These are phyloP conservation scores for Akanthomyces muscarius DNA, from an alignment of 2,329 filamentous ascomycete genomes.

Conservation along the genomic window DNA sequence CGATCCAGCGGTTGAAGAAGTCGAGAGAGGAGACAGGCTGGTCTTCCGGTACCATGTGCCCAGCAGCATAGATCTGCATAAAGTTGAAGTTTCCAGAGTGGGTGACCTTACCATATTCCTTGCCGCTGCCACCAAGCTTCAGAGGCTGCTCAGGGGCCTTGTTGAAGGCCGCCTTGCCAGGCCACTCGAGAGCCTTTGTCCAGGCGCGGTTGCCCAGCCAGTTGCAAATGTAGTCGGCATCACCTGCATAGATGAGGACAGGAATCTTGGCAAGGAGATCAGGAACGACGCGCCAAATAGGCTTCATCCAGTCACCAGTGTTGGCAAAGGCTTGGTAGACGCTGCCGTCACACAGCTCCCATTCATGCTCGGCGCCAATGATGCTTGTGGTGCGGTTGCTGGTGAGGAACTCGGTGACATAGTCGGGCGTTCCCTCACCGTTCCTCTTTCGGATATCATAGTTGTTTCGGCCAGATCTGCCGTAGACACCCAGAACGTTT, in stretches of 20 bases:
- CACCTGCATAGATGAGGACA: constrained; percentile 88
- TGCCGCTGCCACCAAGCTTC: constrained; percentile 45
- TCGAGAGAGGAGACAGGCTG: constrained; percentile 18
- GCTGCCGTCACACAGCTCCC: constrained; percentile 96
- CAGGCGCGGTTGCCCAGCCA: constrained; percentile 98
- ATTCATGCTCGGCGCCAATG: constrained; percentile 87
- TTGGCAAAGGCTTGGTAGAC: constrained; percentile 98
- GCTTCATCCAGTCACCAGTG: constrained; percentile 98
- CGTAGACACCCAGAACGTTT: constrained; percentile 87
- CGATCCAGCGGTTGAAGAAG: constrained; percentile 21
- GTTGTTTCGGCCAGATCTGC: constrained; percentile 85
- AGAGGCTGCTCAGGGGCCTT: constrained; percentile 67
- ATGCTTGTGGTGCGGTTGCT: constrained; percentile 75
- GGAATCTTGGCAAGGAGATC: constrained; percentile 85
- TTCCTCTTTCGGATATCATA: constrained; percentile 92
- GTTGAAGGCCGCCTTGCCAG: constrained; percentile 77
- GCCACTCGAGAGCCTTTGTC: constrained; percentile 91
- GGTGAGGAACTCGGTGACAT: constrained; percentile 85
- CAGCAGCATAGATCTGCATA: constrained; percentile 19
- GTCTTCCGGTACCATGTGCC: constrained; percentile 19
- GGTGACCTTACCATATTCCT: constrained; percentile 19
- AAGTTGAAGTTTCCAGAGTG: constrained; percentile 18
- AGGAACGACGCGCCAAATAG: constrained; percentile 88
- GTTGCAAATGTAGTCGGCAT: constrained; percentile 91
- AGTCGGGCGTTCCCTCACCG: constrained; percentile 80